A percentile compares a stretch with the other conserved stretches of the same genome.
Evolutionary conservation across 1,284 basidiomycete species (phyloP).

Genomic region (Fomitopsis palustris): DNA sequence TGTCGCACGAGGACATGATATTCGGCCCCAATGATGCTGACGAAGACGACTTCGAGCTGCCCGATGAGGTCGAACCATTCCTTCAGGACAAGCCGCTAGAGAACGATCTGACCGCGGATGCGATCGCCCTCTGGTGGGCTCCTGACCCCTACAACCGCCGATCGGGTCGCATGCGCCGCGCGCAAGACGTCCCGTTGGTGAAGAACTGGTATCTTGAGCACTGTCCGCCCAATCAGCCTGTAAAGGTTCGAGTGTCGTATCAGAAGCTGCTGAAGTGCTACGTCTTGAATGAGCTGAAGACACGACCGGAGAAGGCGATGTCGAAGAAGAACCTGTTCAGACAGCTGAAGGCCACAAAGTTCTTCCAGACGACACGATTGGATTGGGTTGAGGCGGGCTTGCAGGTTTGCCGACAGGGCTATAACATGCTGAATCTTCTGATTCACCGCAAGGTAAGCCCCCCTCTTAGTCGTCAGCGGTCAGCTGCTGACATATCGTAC

Average conservation of each 20-base stretch:
- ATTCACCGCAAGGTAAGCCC: conserved; percentile 90
- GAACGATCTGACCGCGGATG: conserved; percentile 93
- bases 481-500: conserved; percentile 6
- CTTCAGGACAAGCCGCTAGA: conserved; percentile 79
- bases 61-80: conserved; percentile 83
- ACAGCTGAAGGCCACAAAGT: conserved; percentile 96
- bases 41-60: conserved; percentile 87
- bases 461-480: not conserved
- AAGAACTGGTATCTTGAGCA: conserved; percentile 99
- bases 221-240: conserved; percentile 93
- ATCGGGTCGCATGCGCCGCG: conserved; percentile 89
- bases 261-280: conserved; percentile 98
- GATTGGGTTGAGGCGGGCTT: conserved; percentile 99
- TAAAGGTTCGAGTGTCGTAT: conserved; percentile 99
- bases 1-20: conserved; percentile 88
- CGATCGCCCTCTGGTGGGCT: conserved; percentile 98
- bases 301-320: conserved; percentile 91
- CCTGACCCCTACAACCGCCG: conserved; percentile 94
- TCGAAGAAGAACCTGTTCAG: conserved; percentile 97
- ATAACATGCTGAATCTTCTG: conserved; percentile 98
- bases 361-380: conserved; percentile 97
- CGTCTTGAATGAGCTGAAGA: conserved; percentile 92
- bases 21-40: conserved; percentile 86
- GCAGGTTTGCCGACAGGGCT: conserved; percentile 97
- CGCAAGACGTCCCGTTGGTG: conserved; percentile 93